Base-by-base conservation (phyloP, 305 asterid genomes). In the Ilex paraguariensis region DNA sequence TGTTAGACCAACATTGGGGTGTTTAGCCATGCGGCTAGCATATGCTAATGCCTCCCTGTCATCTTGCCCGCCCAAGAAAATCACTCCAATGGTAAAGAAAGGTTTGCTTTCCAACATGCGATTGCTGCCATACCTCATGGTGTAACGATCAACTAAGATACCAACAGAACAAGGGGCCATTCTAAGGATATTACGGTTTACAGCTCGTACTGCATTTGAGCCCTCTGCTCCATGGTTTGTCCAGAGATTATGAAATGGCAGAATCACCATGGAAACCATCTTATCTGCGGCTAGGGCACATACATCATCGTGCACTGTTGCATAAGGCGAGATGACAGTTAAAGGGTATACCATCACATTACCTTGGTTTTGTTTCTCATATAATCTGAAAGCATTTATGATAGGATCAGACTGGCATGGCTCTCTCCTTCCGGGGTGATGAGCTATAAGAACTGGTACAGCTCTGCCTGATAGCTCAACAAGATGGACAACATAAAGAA, bases 1-100 rank as follows among this genome's bases (percentile, higher is more conserved):
- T 9, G 77, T 70, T 16, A 81, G 73, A 6, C 66, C 13, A 6
- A 71, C 66, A 30, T 69, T 66, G 3, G 77, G 69, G 30, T 76
- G 78, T 61, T 60, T 57, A 31, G 72, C 82, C 87, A 81, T 78
- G 9, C 82, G 67, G 5, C 59, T 12, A 9, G 75, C 78, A 21
- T 65, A 69, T 11, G 80, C 72, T 68, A 81, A 30, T 6, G 84
- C 80, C 48, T 81, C 87, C 10, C 87, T 63, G 31, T 81, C 87
- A 36, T 81, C 84, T 3, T 73, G 57, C 14, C 87, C 87, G 13
- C 87, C 84, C 6, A 81, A 2, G 44, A 78, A 81, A 16, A 78
- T 30, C 2, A 81, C 69, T 7, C 79, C 79, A 0, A 21, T 21
- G 28, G 28, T 21, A 21, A 21, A 21, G 1, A 21, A 21, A 21